Conservation (phyloP, 2,329 filamentous ascomycete genomes). For the Colletotrichum sp. region DNA sequence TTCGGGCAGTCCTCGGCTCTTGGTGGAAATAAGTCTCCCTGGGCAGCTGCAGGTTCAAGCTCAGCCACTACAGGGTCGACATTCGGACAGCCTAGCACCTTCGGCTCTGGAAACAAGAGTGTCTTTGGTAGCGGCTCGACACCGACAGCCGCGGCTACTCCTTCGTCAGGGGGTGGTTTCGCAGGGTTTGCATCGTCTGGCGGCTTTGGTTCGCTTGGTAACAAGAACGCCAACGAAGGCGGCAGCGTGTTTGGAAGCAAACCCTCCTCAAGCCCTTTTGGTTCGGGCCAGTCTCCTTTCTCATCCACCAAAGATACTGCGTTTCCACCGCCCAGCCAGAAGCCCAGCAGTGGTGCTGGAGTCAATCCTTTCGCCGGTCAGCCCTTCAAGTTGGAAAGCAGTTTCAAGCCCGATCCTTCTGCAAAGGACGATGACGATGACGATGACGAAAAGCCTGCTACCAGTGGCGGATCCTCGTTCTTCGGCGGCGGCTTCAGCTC, state of each 20-base stretch:
- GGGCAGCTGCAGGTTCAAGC: constrained; percentile 44
- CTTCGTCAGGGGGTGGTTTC: constrained; percentile 49
- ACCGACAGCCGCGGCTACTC: constrained; percentile 29
- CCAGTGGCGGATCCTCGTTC: constrained; percentile 50
- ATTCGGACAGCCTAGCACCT: constrained; percentile 59
- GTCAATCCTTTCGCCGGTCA: constrained; percentile 34
- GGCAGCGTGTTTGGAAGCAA: constrained; percentile 45
- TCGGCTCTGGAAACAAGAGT: constrained; percentile 41
- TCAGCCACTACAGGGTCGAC: constrained; percentile 42
- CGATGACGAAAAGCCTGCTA: constrained; percentile 55
- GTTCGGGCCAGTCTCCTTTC: constrained; percentile 28
- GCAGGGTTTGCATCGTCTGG: constrained; percentile 58
- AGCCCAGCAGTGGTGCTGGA: constrained; percentile 41
- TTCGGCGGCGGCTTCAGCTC: constrained; percentile 68
- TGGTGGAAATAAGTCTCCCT: constrained; percentile 57
- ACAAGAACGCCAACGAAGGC: constrained; percentile 37
- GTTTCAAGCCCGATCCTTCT: constrained; percentile 69
- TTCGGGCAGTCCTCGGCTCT: constrained; percentile 59
- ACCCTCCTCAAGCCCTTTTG: constrained; percentile 37
- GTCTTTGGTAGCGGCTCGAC: constrained; percentile 39
- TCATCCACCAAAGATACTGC: constrained; percentile 40
- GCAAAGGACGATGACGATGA: constrained; percentile 65
- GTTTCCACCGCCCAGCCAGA: constrained; percentile 43
- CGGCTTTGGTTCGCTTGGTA: constrained; percentile 58
- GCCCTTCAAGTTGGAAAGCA: constrained; percentile 71